Evolutionary conservation across 129 eudicot species (phyloP).

Genomic region (Mikania micrantha): DNA sequence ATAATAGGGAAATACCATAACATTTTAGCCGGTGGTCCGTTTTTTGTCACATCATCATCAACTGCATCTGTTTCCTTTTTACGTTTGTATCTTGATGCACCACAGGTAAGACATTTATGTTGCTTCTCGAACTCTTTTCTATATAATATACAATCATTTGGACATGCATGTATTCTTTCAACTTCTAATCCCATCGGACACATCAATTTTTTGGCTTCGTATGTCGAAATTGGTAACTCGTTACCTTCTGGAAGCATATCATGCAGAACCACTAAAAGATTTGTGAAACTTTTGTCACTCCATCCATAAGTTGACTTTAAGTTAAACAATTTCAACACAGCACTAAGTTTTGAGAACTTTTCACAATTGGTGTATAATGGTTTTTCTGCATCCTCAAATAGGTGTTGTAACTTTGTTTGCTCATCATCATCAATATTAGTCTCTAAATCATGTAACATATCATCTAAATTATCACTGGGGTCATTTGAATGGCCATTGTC

Average conservation of each 20-base stretch:
- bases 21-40: background rate
- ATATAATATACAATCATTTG: background rate
- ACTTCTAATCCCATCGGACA: too few species aligned
- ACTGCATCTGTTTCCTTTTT: background rate
- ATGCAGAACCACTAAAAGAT: background rate
- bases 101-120: background rate
- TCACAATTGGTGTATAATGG: background rate
- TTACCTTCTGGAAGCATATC: background rate
- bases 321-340: background rate
- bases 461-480: background rate
- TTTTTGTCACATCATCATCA: background rate
- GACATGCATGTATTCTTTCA: background rate
- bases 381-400: background rate
- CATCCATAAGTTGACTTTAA: background rate
- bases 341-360: background rate
- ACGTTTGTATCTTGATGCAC: background rate
- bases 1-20: background rate
- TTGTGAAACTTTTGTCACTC: background rate
- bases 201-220: too few species aligned
- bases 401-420: background rate
- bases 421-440: background rate
- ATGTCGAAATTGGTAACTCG: background rate
- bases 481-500: background rate
- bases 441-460: background rate
- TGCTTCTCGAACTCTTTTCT: background rate